Evolutionary conservation across 352 stramenopile species (phyloP).

Genomic region (Globisporangium splendens): DNA sequence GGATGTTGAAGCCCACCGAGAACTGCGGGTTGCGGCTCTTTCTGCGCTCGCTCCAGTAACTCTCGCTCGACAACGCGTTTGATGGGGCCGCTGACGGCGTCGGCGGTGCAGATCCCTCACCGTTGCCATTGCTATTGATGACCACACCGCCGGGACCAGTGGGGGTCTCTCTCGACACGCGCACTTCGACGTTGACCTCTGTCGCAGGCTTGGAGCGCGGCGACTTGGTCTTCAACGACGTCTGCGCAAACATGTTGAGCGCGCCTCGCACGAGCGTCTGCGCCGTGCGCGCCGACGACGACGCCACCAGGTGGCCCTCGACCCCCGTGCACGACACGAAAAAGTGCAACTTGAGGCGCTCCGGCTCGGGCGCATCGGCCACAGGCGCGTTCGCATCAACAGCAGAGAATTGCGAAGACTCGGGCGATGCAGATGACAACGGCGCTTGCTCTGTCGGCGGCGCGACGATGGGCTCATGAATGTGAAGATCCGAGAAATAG

Average conservation of each 20-base stretch:
- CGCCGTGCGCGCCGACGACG: constrained; percentile 44
- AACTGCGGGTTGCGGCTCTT: constrained; percentile 65
- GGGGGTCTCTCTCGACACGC: constrained; percentile 47
- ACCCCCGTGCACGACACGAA: constrained; percentile 67
- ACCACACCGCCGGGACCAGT: neutral
- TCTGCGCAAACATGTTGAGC: constrained; percentile 63
- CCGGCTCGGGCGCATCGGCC: constrained; percentile 5
- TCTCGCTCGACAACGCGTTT: constrained; percentile 42
- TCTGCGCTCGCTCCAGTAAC: constrained; percentile 66
- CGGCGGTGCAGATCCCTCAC: neutral
- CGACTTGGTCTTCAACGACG: constrained; percentile 30
- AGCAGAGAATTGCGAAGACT: too few relatives aligned
- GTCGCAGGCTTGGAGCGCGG: constrained; percentile 44
- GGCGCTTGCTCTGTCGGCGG: neutral
- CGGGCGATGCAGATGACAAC: neutral
- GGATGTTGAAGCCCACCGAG: constrained; percentile 60
- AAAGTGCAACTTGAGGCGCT: constrained; percentile 45
- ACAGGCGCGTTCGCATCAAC: too few relatives aligned
- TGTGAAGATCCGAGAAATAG: constrained; percentile 14
- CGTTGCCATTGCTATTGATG: neutral
- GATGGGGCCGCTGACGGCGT: neutral
- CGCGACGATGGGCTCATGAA: constrained; percentile 1
- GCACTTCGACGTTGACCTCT: constrained; percentile 70
- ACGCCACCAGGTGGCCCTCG: constrained; percentile 47
- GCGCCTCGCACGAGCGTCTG: constrained; percentile 76